A percentile compares a stretch with the other conserved stretches of the same genome.
Conservation (phyloP, 176 grass and related monocot genomes). For the Tillandsia fasciculata region DNA sequence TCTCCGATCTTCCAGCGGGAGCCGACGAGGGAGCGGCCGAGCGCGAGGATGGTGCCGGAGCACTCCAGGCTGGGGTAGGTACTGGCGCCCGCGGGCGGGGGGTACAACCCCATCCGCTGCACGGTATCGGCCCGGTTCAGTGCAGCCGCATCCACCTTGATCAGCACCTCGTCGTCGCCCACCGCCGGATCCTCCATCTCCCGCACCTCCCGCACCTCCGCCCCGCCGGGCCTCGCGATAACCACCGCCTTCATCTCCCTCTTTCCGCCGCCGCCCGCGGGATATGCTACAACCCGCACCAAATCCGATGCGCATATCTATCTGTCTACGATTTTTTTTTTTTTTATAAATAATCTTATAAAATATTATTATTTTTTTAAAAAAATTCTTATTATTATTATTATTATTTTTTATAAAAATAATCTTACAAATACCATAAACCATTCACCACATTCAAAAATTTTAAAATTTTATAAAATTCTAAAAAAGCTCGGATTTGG, state of each 20-base stretch:
- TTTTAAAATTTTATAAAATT: no score
- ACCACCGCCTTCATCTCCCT: slow-evolving; percentile 61
- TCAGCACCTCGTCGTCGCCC: slow-evolving; percentile 53
- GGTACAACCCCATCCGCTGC: slow-evolving; percentile 52
- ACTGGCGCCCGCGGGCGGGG: slow-evolving; percentile 46
- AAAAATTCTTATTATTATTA: no score
- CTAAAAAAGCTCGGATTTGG: no score
- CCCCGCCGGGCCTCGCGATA: slow-evolving; percentile 49
- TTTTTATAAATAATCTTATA: no score
- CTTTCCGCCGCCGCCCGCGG: no score
- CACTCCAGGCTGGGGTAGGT: slow-evolving; percentile 72
- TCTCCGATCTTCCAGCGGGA: slow-evolving; percentile 52
- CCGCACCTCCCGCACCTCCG: slow-evolving; percentile 48
- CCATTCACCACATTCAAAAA: no score
- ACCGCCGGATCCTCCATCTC: slow-evolving; percentile 46
- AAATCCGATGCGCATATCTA: no score
- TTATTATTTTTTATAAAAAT: no score
- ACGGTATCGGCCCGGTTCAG: slow-evolving; percentile 72
- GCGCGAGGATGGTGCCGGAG: slow-evolving; percentile 63
- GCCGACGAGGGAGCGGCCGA: slow-evolving; percentile 23
- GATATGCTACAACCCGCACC: no score
- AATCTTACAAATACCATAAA: no score
- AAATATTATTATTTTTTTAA: no score
- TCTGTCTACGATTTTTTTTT: no score
- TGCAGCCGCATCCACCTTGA: slow-evolving; percentile 48